Evolutionary conservation across 2,329 filamentous ascomycete genomes (phyloP).

Genomic region (Fusarium metavorans): DNA sequence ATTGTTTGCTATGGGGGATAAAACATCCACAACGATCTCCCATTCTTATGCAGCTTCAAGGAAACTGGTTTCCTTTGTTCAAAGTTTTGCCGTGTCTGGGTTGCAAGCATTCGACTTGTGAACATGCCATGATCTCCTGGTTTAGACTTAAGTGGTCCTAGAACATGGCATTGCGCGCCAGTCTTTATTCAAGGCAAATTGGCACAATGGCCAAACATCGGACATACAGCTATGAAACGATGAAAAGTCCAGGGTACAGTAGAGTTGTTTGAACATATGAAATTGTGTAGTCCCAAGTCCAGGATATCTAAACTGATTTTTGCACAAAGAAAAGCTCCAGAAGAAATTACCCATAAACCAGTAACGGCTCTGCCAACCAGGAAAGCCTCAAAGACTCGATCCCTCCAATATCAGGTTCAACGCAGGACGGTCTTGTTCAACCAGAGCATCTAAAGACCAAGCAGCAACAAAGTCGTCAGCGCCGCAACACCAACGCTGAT

Average conservation of each 20-base stretch:
- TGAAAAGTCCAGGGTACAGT: neutral
- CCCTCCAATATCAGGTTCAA: neutral
- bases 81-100: accelerated
- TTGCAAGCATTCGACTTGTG: neutral
- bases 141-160: neutral
- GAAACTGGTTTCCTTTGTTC: neutral
- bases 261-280: neutral
- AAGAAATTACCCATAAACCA: neutral
- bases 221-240: neutral
- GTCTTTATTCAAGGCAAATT: neutral
- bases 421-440: neutral
- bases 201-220: neutral
- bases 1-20: neutral
- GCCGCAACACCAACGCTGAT: neutral
- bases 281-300: neutral
- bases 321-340: neutral
- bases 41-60: neutral
- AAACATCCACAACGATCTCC: no score
- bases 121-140: neutral
- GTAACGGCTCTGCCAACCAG: neutral
- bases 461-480: neutral
- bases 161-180: neutral
- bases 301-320: neutral
- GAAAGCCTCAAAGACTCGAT: neutral
- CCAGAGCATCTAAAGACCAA: neutral